Conservation (phyloP, 139 green algal genomes). For the Pseudopediastrum boryanum region DNA sequence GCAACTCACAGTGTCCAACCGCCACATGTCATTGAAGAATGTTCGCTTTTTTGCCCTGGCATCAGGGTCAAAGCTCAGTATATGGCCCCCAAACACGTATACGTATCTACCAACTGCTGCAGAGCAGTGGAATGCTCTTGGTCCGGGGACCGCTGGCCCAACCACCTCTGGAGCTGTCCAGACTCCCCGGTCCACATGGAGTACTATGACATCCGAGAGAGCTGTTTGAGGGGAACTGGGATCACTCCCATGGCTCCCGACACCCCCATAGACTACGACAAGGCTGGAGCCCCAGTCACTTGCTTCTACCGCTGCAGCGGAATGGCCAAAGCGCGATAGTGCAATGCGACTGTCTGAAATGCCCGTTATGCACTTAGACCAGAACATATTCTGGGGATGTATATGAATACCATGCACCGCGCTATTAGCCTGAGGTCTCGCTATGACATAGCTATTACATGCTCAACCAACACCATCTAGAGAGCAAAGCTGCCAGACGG, state of each 20-base stretch:
- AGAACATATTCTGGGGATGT: too few relatives aligned
- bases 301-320: conserved; percentile 9
- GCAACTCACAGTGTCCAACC: conserved; percentile 49
- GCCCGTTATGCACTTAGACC: too few relatives aligned
- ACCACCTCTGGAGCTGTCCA: conserved; percentile 47
- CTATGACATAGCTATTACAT: too few relatives aligned
- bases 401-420: too few relatives aligned
- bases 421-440: too few relatives aligned
- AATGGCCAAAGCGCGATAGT: conserved; percentile 45
- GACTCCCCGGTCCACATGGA: conserved; percentile 44
- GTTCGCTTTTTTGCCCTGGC: conserved; percentile 55
- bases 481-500: too few relatives aligned
- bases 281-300: conserved; percentile 40
- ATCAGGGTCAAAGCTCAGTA: conserved; percentile 52
- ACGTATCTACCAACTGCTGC: conserved; percentile 49
- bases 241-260: conserved; percentile 18
- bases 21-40: conserved; percentile 84
- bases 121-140: conserved; percentile 71
- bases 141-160: conserved; percentile 28
- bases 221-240: conserved; percentile 32
- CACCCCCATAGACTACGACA: conserved; percentile 47
- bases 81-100: conserved; percentile 77
- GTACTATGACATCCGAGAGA: conserved; percentile 42
- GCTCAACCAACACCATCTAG: too few relatives aligned
- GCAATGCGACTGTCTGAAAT: too few relatives aligned